Percentiles rank a stretch among this genome's conserved stretches.
Conservation (phyloP, 2,329 filamentous ascomycete genomes). For the Trichophyton schoenleinii region DNA sequence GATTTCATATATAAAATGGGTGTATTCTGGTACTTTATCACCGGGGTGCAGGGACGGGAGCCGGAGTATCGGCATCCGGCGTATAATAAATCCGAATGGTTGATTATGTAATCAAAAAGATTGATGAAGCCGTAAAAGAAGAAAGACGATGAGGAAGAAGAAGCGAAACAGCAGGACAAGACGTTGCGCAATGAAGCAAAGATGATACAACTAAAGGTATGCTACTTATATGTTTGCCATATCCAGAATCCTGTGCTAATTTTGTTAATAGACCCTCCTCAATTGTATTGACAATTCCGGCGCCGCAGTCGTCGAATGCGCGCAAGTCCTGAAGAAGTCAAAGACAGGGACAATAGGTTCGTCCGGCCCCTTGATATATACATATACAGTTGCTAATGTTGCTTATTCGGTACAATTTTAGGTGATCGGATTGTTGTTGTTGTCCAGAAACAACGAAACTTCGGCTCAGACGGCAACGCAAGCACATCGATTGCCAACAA, state of each 20-base stretch:
- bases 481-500: slow-evolving; percentile 73
- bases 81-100: neutral
- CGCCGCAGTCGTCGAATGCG: slow-evolving; percentile 92
- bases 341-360: slow-evolving; percentile 72
- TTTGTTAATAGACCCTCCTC: slow-evolving; percentile 62
- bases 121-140: neutral
- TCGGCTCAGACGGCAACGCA: slow-evolving; percentile 48
- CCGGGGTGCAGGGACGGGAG: neutral
- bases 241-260: neutral
- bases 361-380: slow-evolving; percentile 15
- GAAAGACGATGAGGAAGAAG: neutral
- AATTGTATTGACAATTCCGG: slow-evolving; percentile 99
- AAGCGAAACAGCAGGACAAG: neutral
- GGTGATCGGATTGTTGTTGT: slow-evolving; percentile 96
- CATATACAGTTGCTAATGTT: neutral
- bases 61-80: neutral
- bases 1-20: neutral
- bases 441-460: slow-evolving; percentile 85
- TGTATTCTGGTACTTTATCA: neutral
- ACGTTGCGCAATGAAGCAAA: slow-evolving; percentile 32
- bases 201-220: slow-evolving; percentile 79
- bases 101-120: neutral
- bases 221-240: neutral
- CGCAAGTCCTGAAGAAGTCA: slow-evolving; percentile 84
- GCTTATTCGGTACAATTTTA: slow-evolving; percentile 26